Base-by-base conservation (phyloP, 139 green algal genomes). In the Klebsormidium nitens region DNA sequence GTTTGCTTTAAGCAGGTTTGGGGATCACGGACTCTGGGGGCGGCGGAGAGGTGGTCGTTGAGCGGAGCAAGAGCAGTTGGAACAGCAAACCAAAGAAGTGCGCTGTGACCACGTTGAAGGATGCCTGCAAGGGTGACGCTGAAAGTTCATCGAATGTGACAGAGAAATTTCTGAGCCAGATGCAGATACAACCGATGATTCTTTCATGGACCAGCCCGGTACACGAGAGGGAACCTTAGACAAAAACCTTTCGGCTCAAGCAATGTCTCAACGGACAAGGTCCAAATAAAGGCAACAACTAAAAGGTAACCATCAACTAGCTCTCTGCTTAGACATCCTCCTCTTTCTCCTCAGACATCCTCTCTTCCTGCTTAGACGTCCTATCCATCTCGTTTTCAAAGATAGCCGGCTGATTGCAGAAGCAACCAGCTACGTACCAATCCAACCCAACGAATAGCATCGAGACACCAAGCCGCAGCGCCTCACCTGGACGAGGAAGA, bases 401-500 rank as follows among this genome's bases (percentile, higher is more conserved):
- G 26, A 60, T 29, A 8, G 14, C 14, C 59, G 26, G 59, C 60
- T 23, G 5, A 35, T 6, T 70, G 14, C 32, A 75, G 35, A n/a
- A 34, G 36, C 37, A 62, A 32, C 17, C 23, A 5, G 28, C 28
- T 36, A 5, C 17, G 14, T 36, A 61, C 23, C 52, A 29, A 6
- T 35, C n/a, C 8, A 8, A 32, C 17, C n/a, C 52, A 61, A 34
- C 17, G 6, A 34, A 5, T 36, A 61, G 11, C 23, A 32, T 5
- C 11, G 11, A 61, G 14, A 61, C 26, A 29, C 6, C n/a, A 29
- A 28, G 44, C 44, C 17, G 44, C 14, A 14, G 44, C 6, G 52
- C 11, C 75, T 0, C 68, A 88, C 88, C 86, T 97, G 93, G 34
- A 99, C 88, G 58, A 97, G 84, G 84, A 99, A 99, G 1, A 99